phyloP scores from a whole-genome alignment of 352 stramenopile species.

The Pythium scleroteichum region DNA sequence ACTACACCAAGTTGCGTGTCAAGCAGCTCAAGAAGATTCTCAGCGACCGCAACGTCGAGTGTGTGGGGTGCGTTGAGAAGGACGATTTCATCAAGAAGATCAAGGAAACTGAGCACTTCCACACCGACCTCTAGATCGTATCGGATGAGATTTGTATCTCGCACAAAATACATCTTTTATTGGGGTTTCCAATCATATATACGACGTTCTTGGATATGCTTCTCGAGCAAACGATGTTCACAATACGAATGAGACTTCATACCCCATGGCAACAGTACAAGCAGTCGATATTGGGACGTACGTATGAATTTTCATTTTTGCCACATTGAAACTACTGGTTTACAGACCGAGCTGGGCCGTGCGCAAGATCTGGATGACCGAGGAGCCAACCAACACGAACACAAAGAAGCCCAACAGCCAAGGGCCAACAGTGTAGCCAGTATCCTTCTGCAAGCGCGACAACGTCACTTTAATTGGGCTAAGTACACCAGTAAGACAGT shows the following conservation, averaged over 20 bases:
- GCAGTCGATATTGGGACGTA: too few relatives aligned
- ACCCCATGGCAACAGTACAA: too few relatives aligned
- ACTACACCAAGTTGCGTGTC: slow-evolving; percentile 94
- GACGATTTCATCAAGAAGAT: slow-evolving; percentile 94
- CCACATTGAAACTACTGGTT: slow-evolving; percentile 11
- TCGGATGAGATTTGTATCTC: background rate
- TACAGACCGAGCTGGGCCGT: slow-evolving; percentile 77
- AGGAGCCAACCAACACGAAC: slow-evolving; percentile 87
- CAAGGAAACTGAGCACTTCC: slow-evolving; percentile 86
- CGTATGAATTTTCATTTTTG: too few relatives aligned
- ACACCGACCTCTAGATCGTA: slow-evolving; percentile 77
- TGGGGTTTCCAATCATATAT: background rate
- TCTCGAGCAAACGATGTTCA: too few relatives aligned
- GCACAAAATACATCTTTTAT: slow-evolving; percentile 1
- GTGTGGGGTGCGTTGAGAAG: slow-evolving; percentile 94
- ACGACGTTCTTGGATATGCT: too few relatives aligned
- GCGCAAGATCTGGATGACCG: slow-evolving; percentile 84
- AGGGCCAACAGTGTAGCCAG: slow-evolving; percentile 73
- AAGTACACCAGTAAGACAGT: background rate
- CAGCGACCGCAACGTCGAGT: slow-evolving; percentile 90
- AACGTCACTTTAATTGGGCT: background rate
- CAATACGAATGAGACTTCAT: too few relatives aligned
- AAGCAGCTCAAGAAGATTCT: slow-evolving; percentile 96
- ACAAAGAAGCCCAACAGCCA: slow-evolving; percentile 85
- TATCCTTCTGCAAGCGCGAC: slow-evolving; percentile 40